These are phyloP conservation scores for Truncatella angustata DNA, from an alignment of 2,329 filamentous ascomycete species.

Conservation along the genomic window DNA sequence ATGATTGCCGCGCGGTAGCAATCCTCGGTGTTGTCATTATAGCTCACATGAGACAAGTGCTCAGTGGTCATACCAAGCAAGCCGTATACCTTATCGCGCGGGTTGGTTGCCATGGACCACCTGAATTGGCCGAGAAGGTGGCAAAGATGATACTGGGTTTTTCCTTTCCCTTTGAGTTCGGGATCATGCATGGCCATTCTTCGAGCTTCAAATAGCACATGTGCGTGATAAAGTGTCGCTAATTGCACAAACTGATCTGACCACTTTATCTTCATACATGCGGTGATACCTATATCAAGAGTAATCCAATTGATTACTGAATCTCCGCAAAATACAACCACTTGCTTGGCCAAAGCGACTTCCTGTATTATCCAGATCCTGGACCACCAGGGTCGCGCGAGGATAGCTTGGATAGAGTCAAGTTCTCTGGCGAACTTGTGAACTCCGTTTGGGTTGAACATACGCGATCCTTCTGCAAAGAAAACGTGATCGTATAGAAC, in stretches of 20 bases:
- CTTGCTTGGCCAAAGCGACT: background rate
- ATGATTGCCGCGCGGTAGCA: background rate
- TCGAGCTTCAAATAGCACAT: background rate
- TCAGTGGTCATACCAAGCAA: background rate
- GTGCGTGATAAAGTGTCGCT: background rate
- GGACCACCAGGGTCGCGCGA: background rate
- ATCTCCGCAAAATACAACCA: background rate
- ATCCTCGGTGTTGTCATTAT: background rate
- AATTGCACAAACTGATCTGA: background rate
- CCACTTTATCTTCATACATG: background rate
- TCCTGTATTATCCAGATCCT: background rate
- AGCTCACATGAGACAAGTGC: background rate
- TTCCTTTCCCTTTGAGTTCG: too few relatives aligned
- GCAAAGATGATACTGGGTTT: background rate
- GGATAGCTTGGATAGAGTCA: background rate
- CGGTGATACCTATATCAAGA: background rate
- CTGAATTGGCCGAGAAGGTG: background rate
- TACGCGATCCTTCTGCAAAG: background rate
- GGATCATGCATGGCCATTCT: background rate
- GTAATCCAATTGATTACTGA: background rate
- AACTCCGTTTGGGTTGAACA: background rate
- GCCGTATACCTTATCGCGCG: background rate
- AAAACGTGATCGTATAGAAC: background rate
- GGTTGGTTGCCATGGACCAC: constrained; percentile 1
- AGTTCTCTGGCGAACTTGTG: background rate